Percentiles rank a stretch among this genome's conserved stretches.
phyloP scores from a whole-genome alignment of 306 rosid genomes.

The Quercus robur region DNA sequence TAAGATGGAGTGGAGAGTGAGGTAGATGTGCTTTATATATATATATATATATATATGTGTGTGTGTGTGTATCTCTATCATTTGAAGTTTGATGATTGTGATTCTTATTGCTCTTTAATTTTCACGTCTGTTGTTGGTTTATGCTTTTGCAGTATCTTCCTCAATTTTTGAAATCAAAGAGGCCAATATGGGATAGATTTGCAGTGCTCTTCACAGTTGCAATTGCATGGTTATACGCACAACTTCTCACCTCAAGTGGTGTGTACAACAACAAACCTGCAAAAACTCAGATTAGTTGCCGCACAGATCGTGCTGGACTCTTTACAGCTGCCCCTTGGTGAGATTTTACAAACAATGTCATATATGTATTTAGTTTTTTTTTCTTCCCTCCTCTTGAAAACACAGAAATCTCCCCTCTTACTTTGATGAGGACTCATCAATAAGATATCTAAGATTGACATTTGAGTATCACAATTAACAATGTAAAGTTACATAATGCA shows the following conservation, averaged over 20 bases:
- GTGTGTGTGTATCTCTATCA: too few relatives aligned
- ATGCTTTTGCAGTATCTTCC: constrained; percentile 68
- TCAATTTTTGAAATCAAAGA: constrained; percentile 29
- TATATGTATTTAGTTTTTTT: neutral
- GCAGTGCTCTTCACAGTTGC: constrained; percentile 53
- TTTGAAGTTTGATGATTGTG: too few relatives aligned
- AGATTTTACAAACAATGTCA: neutral
- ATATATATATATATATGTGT: too few relatives aligned
- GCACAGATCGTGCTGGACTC: constrained; percentile 81
- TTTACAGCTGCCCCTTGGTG: constrained; percentile 57
- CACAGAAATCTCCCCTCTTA: neutral
- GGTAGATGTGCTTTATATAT: too few relatives aligned
- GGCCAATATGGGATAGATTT: constrained; percentile 44
- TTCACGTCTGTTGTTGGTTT: neutral
- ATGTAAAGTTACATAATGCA: too few relatives aligned
- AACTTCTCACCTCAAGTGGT: constrained; percentile 59
- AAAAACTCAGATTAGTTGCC: constrained; percentile 69
- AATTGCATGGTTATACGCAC: constrained; percentile 65
- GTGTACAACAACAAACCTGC: constrained; percentile 49
- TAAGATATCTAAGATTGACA: neutral
- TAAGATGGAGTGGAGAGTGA: too few relatives aligned
- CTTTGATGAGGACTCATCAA: neutral
- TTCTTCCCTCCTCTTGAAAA: neutral
- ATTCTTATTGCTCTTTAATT: neutral
- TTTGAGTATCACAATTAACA: neutral